Evolutionary conservation across 2,329 filamentous ascomycete genomes (phyloP), one percentile per base, ranked within the genome.

Genomic region (Penicillium thymicola): DNA sequence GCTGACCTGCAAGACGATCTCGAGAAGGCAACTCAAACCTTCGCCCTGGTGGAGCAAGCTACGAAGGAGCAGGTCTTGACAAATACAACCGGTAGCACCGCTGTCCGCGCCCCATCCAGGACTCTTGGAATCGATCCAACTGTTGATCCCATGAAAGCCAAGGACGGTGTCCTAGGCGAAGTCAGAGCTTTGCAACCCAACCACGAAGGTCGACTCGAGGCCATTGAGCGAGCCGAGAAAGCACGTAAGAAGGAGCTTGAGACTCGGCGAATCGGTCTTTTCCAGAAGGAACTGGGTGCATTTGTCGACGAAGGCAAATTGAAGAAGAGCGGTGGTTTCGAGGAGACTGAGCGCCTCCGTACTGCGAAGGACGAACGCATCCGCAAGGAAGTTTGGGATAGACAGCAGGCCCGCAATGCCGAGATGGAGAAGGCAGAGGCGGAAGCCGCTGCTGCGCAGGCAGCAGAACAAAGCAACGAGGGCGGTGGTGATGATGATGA

Each of bases 191-290:
- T 99, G 44, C 90, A 94, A 70, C 92, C 93, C 1, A 97, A 99
- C 69, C 94, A 99, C 72, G 92, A 97, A 73, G 86, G 90, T 65
- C 84, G 94, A 36, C 81, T 99, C 0, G 94, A 97, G 75, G 94
- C 94, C 36, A 99, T 99, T 64, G 92, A 97, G 73, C 86, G 94
- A n/a, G 94, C 94, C 0, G 94, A 97, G 76, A 94, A 92, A 77
- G 82, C 92, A 8, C 83, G 94, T 23, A 89, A 94, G 74, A 92
- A 90, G 70, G 94, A 99, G 71, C 82, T 99, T 1, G 89, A 90
- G 71, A 87, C 80, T 60, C 84, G 94, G 2, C 81, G 81, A 18
- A 83, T 83, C 27, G 89, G 88, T 36, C 89, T 90, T 30, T 88
- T 99, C 69, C 90, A 89, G 72, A 89, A 89, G 65, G 94, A 99